Percentiles rank a stretch among this genome's conserved stretches.
Conservation (phyloP, 2,329 filamentous ascomycete species). For the Fusarium heterosporum region DNA sequence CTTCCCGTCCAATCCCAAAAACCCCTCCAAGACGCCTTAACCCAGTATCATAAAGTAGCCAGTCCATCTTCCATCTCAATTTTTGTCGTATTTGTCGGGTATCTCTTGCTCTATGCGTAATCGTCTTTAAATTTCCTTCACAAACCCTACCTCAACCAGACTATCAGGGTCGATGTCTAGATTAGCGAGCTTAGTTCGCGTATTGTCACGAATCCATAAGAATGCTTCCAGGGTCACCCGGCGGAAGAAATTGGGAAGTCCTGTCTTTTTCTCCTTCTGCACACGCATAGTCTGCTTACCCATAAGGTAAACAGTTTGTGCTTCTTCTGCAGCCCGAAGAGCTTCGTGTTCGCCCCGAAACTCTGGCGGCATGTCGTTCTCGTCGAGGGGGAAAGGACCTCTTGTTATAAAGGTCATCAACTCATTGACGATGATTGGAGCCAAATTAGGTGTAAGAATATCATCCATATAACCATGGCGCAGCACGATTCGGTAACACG, state of each 20-base stretch:
- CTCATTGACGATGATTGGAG: slow-evolving; percentile 65
- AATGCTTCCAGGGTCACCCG: slow-evolving; percentile 65
- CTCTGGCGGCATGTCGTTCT: slow-evolving; percentile 41
- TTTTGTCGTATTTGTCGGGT: slow-evolving; percentile 12
- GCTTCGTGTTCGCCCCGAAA: slow-evolving; percentile 56
- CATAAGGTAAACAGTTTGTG: slow-evolving; percentile 66
- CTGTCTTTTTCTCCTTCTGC: slow-evolving; percentile 56
- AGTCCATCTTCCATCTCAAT: slow-evolving; percentile 7
- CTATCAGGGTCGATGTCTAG: slow-evolving; percentile 63
- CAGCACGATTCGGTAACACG: slow-evolving; percentile 76
- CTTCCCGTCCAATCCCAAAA: slow-evolving; percentile 13
- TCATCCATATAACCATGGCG: slow-evolving; percentile 81
- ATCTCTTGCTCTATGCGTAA: slow-evolving; percentile 17
- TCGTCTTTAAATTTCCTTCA: slow-evolving; percentile 68
- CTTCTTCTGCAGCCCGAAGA: slow-evolving; percentile 58
- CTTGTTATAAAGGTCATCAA: slow-evolving; percentile 66
- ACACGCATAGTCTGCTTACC: slow-evolving; percentile 71
- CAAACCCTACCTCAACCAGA: slow-evolving; percentile 75
- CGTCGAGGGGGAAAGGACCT: slow-evolving; percentile 45
- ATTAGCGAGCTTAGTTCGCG: slow-evolving; percentile 73
- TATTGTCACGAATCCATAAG: slow-evolving; percentile 74
- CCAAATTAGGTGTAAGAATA: slow-evolving; percentile 74
- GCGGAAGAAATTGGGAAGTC: slow-evolving; percentile 53
- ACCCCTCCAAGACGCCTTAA: slow-evolving; percentile 24
- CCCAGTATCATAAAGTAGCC: slow-evolving; percentile 7